Evolutionary conservation across 371 early-diverging fungal genomes (phyloP), one percentile per base, ranked within the genome.

Genomic region (Umbelopsis sp.): DNA sequence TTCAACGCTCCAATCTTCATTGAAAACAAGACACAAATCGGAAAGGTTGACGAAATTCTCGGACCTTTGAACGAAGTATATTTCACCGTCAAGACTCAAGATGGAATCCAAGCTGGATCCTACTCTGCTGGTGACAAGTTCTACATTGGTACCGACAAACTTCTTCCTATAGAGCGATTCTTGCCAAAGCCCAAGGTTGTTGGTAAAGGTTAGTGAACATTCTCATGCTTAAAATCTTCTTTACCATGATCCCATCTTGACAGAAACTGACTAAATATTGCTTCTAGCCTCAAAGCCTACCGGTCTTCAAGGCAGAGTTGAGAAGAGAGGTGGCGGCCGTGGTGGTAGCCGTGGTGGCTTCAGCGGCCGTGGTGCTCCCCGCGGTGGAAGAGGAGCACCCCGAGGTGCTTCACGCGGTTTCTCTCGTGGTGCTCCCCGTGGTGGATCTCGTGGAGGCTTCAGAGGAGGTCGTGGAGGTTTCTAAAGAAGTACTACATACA

Each of bases 1-100:
- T 99, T 99, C 87, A 99, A 99, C 80, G 97, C 99, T 4, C 97
- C 97, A 52, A 96, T 99, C 67, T 97, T 90, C 85, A 87, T 97
- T 66, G 93, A 96, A 76, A 97, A 97, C 89, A 98, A 99, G 87
- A 91, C 93, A 50, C 96, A 94, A 80, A 97, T 99, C 75, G 99
- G 99, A 72, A 98, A 98, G 77, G 97, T 99, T n/a, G 99, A 99
- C 73, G 99, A 99, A 83, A 98, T 99, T 70, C 89, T 99, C 37
- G 99, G 99, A 50, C 97, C 97, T 50, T 87, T 99, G 79, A 97
- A 96, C 82, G 96, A 99, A 79, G 94, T 98, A 32, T 95, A 88
- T 77, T 97, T 99, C 76, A 97, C 98, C 35, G 96, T 99, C 68
- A 97, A 97, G 88, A 87, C 96, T 69, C 91, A 92, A 76, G 96